Percentiles rank a stretch among this genome's conserved stretches.
Evolutionary conservation across 1,139 yeast species (phyloP).

Genomic region (Candida dubliniensis): DNA sequence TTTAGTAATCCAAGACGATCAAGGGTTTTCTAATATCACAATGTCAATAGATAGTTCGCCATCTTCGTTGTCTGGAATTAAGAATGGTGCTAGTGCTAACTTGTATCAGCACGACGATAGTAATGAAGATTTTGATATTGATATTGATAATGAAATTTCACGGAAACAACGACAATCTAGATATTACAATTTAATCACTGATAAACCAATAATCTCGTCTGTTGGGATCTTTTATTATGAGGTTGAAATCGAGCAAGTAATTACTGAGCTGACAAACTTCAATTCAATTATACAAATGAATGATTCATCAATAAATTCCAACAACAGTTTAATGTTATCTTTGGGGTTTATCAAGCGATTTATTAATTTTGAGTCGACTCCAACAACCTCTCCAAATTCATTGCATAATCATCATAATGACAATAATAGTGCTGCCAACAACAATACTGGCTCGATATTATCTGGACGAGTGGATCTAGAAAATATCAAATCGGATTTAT

Average conservation of each 20-base stretch:
- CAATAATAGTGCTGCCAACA: not conserved
- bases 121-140: too few relatives aligned
- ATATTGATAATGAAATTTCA: too few relatives aligned
- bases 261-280: constrained; percentile 31
- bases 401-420: too few relatives aligned
- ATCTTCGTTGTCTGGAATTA: not conserved
- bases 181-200: constrained; percentile 37
- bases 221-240: constrained; percentile 42
- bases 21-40: constrained; percentile 33
- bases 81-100: constrained; percentile 8
- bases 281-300: constrained; percentile 35
- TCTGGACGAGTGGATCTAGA: constrained; percentile 29
- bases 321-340: constrained; percentile 33
- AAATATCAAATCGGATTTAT: constrained; percentile 28
- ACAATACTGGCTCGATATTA: not conserved
- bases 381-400: constrained; percentile 7
- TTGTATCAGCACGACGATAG: not conserved
- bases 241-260: constrained; percentile 33
- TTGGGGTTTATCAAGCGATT: constrained; percentile 38
- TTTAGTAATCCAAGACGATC: constrained; percentile 24
- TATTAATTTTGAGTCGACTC: constrained; percentile 21
- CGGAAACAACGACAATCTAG: constrained; percentile 7
- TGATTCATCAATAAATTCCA: constrained; percentile 37
- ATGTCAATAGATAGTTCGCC: constrained; percentile 17
- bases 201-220: constrained; percentile 32